Percentiles rank a stretch among this genome's conserved stretches.
These are phyloP conservation scores for Wickerhamiella occidentalis DNA, from an alignment of 805 yeast genomes.

Conservation along the genomic window DNA sequence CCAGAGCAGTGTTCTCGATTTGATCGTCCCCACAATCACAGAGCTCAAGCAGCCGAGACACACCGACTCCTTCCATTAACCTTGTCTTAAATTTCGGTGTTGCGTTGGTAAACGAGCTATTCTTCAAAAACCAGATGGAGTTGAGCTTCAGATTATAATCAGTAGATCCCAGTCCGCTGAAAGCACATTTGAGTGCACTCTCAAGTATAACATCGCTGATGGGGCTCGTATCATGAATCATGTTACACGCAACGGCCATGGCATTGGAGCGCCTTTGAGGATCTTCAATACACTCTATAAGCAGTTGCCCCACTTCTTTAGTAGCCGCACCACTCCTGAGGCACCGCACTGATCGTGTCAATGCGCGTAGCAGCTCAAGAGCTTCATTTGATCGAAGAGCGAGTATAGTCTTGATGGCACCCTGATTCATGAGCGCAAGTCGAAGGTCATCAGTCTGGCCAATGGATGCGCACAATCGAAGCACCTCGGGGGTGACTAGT, in stretches of 20 bases:
- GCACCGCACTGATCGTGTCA: background rate
- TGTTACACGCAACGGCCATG: constrained; percentile 11
- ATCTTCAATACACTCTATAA: background rate
- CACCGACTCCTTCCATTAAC: constrained; percentile 3
- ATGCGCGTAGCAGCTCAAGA: background rate
- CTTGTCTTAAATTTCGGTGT: background rate
- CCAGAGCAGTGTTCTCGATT: background rate
- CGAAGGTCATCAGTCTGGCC: background rate
- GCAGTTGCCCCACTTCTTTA: background rate
- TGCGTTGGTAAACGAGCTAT: background rate
- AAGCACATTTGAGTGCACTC: background rate
- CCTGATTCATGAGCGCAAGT: background rate
- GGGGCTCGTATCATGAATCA: constrained; percentile 7
- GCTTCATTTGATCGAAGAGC: background rate
- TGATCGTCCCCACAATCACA: background rate
- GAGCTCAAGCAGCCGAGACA: background rate
- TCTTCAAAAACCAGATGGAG: constrained; percentile 5
- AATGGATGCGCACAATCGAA: background rate
- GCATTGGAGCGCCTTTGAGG: background rate
- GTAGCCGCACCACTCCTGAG: background rate
- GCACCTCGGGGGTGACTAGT: background rate
- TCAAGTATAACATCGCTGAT: background rate
- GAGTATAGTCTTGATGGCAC: background rate
- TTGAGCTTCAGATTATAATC: background rate
- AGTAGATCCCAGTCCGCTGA: background rate